phyloP scores from a whole-genome alignment of 768 basidiomycete species.

The Termitomyces sp. region DNA sequence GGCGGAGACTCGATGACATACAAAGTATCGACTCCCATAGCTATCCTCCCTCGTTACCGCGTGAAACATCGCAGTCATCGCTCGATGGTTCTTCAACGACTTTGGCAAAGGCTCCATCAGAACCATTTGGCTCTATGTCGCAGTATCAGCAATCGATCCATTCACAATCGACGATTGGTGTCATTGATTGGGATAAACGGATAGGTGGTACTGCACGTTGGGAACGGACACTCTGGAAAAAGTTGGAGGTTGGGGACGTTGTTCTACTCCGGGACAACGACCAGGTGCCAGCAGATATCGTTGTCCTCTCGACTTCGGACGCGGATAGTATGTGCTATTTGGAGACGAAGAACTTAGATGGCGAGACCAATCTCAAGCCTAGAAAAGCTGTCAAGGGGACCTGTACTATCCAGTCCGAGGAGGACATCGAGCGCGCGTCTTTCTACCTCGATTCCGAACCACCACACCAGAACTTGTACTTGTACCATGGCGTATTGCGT shows the following conservation, averaged over 20 bases:
- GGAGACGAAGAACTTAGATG: slow-evolving; percentile 97
- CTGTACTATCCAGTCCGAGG: slow-evolving; percentile 70
- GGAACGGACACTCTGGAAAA: slow-evolving; percentile 98
- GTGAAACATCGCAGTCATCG: slow-evolving; percentile 29
- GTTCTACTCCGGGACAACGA: slow-evolving; percentile 90
- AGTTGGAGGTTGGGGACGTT: slow-evolving; percentile 95
- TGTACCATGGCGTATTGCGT: slow-evolving; percentile 80
- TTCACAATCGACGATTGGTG: slow-evolving; percentile 56
- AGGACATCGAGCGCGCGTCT: slow-evolving; percentile 81
- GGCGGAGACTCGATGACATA: slow-evolving; percentile 59
- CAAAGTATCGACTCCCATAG: slow-evolving; percentile 61
- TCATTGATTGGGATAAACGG: slow-evolving; percentile 75
- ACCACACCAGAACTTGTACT: slow-evolving; percentile 89
- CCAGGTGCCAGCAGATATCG: slow-evolving; percentile 93
- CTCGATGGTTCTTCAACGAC: slow-evolving; percentile 28
- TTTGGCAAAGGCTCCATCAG: slow-evolving; percentile 22
- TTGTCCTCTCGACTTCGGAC: slow-evolving; percentile 89
- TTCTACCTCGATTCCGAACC: slow-evolving; percentile 93
- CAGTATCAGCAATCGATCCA: slow-evolving; percentile 54
- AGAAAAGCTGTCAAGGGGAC: slow-evolving; percentile 76
- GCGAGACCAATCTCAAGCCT: slow-evolving; percentile 94
- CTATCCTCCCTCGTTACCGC: slow-evolving; percentile 47
- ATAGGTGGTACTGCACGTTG: slow-evolving; percentile 71
- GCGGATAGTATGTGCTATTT: slow-evolving; percentile 89
- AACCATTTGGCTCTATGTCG: slow-evolving; percentile 35